phyloP scores from a whole-genome alignment of 2,329 filamentous ascomycete species.

The Fusarium clavum region DNA sequence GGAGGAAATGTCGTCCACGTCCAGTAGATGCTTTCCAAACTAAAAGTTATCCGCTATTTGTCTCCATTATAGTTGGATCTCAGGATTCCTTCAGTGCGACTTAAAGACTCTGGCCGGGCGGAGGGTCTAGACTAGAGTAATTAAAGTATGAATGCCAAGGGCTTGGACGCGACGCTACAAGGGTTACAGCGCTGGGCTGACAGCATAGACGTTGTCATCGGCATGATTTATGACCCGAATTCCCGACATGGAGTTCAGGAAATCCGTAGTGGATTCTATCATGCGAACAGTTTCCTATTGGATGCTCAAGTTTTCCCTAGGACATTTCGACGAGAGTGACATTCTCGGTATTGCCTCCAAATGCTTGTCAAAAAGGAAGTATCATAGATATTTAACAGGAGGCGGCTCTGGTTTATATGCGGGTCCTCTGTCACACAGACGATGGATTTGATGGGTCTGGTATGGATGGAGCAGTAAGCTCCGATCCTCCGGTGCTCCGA shows the following conservation, averaged over 20 bases:
- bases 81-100: neutral
- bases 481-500: neutral
- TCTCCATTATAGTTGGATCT: neutral
- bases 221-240: slow-evolving; percentile 27
- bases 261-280: neutral
- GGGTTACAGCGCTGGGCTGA: slow-evolving; percentile 22
- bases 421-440: neutral
- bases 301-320: neutral
- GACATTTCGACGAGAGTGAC: neutral
- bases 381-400: slow-evolving; percentile 18
- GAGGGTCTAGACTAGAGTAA: neutral
- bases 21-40: neutral
- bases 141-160: slow-evolving; percentile 12
- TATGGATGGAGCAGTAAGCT: neutral
- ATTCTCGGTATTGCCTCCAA: neutral
- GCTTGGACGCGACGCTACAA: slow-evolving; percentile 2
- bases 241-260: slow-evolving; percentile 1
- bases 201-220: slow-evolving; percentile 11
- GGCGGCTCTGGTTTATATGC: slow-evolving; percentile 4
- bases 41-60: neutral
- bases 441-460: neutral
- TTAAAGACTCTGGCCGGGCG: neutral
- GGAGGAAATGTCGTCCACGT: neutral
- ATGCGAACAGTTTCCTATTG: slow-evolving; percentile 1
- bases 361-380: slow-evolving; percentile 14